Evolutionary conservation across 257 asterid genomes (phyloP).

Genomic region (Solanum dulcamara): DNA sequence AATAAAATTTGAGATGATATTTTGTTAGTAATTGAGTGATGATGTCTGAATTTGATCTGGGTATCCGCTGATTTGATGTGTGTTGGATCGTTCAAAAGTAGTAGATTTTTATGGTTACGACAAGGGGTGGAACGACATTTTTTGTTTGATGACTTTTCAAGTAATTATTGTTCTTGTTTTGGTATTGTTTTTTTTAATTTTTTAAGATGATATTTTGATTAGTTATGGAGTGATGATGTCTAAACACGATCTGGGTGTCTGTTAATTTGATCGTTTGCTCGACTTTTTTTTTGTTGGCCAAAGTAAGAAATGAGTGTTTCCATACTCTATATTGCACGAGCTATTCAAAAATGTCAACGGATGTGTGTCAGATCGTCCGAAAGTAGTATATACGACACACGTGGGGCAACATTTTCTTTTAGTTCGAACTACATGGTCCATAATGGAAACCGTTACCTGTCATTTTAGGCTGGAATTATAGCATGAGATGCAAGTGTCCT

Average conservation of each 20-base stretch:
- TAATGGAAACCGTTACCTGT: not conserved
- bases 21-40: not conserved
- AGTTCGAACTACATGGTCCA: not conserved
- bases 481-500: not conserved
- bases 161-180: not conserved
- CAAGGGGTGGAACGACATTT: not conserved
- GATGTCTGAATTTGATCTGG: not conserved
- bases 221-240: not conserved
- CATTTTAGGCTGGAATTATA: not conserved
- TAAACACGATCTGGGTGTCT: not conserved
- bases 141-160: not conserved
- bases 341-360: not conserved
- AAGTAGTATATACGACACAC: not conserved
- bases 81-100: not conserved
- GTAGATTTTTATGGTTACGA: not conserved
- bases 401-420: not conserved
- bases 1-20: not conserved
- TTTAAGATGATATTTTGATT: not conserved
- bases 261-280: not conserved
- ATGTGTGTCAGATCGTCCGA: not conserved
- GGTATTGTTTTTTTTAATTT: not conserved
- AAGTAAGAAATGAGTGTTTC: not conserved
- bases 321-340: not conserved
- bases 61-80: not conserved
- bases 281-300: not conserved